phyloP scores from a whole-genome alignment of 2,329 filamentous ascomycete genomes.

The Diaporthe sp. region DNA sequence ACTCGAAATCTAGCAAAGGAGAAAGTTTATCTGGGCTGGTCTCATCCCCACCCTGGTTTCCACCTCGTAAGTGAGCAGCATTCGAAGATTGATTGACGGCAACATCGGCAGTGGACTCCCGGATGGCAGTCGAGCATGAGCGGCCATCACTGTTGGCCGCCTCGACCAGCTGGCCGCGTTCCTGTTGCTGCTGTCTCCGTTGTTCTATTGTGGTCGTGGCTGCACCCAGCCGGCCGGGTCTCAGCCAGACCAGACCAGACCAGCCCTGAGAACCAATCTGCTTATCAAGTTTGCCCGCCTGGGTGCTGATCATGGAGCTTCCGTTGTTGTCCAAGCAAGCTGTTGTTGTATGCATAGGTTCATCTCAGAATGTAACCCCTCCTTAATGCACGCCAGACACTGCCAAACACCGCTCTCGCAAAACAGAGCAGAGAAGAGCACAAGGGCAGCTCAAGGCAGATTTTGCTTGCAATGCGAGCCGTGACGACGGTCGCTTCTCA shows the following conservation, averaged over 20 bases:
- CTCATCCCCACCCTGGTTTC: background rate
- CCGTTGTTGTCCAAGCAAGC: background rate
- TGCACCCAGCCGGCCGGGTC: constrained; percentile 26
- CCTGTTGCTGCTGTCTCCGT: background rate
- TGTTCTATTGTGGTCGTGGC: constrained; percentile 13
- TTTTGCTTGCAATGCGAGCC: background rate
- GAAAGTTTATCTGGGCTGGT: constrained; percentile 15
- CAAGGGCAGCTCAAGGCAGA: background rate
- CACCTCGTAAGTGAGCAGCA: background rate
- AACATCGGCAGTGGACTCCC: background rate
- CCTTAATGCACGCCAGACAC: constrained; percentile 1
- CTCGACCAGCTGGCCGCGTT: background rate
- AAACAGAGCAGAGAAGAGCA: background rate
- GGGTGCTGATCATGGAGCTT: background rate
- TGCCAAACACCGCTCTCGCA: background rate
- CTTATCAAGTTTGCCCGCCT: background rate
- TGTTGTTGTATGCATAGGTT: background rate
- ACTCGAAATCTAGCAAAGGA: background rate
- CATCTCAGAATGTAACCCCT: background rate
- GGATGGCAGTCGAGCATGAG: background rate
- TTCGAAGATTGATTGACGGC: background rate
- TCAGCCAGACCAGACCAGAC: constrained; percentile 20
- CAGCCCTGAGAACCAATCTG: constrained; percentile 2
- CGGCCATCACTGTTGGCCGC: background rate
- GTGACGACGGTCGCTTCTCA: background rate